Evolutionary conservation across 257 asterid genomes (phyloP).

Genomic region (Perilla frutescens): DNA sequence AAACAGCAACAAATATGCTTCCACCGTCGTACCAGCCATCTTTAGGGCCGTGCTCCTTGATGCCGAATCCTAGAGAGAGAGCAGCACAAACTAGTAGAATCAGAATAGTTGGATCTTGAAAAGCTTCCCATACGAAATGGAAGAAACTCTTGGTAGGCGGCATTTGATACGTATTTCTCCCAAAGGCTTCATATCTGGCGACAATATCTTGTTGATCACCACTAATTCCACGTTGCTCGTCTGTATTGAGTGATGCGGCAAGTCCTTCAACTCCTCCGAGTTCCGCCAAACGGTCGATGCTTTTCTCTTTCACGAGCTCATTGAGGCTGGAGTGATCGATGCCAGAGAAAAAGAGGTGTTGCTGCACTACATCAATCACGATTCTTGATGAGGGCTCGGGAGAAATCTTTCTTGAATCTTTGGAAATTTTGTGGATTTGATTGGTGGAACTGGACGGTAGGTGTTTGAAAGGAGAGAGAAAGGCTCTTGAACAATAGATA

Average conservation of each 20-base stretch:
- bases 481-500: constrained; percentile 43
- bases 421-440: not conserved
- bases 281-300: not conserved
- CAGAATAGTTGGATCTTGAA: constrained; percentile 44
- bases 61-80: constrained; percentile 48
- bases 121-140: constrained; percentile 40
- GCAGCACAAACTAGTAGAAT: constrained; percentile 42
- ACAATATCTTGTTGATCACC: constrained; percentile 29
- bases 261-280: constrained; percentile 40
- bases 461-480: constrained; percentile 27
- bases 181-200: constrained; percentile 38
- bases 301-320: constrained; percentile 36
- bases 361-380: constrained; percentile 28
- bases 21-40: constrained; percentile 55
- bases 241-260: constrained; percentile 26
- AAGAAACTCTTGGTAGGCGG: constrained; percentile 32
- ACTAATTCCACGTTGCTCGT: constrained; percentile 31
- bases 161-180: constrained; percentile 31
- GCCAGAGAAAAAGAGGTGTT: constrained; percentile 20
- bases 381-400: constrained; percentile 15
- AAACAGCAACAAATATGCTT: constrained; percentile 47
- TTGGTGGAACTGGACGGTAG: not conserved
- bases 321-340: constrained; percentile 27
- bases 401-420: not conserved
- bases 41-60: constrained; percentile 44